Conservation (phyloP, 2,329 filamentous ascomycete species). For the Rhinocladiella mackenziei region DNA sequence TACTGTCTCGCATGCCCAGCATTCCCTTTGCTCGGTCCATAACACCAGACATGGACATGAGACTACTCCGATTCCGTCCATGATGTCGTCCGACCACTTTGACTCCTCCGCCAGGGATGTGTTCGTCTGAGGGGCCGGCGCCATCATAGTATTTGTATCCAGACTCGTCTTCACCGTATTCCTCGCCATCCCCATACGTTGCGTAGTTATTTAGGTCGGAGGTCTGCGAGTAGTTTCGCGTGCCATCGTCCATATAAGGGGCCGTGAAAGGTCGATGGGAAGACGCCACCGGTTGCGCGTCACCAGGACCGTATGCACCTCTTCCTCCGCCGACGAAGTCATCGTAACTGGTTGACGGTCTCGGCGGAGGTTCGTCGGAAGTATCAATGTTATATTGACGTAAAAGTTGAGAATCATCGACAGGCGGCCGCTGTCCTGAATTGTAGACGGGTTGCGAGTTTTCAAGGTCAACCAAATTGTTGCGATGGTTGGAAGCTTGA, state of each 20-base stretch:
- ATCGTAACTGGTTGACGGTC: conserved; percentile 90
- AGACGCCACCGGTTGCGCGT: conserved; percentile 34
- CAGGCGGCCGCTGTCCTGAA: conserved; percentile 70
- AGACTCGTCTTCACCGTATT: conserved; percentile 74
- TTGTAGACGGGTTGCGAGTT: conserved; percentile 55
- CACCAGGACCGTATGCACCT: conserved; percentile 18
- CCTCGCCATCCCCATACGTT: conserved; percentile 84
- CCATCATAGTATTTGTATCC: conserved; percentile 68
- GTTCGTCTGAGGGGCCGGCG: conserved; percentile 56
- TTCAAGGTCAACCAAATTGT: conserved; percentile 43
- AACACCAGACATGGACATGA: conserved; percentile 78
- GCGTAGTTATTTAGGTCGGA: conserved; percentile 84
- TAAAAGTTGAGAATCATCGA: conserved; percentile 76
- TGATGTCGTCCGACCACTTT: conserved; percentile 25
- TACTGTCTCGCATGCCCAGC: conserved; percentile 72
- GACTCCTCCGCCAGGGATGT: conserved; percentile 41
- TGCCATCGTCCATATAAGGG: conserved; percentile 34
- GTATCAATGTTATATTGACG: conserved; percentile 69
- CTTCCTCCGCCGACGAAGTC: conserved; percentile 71
- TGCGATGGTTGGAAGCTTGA: conserved; percentile 31
- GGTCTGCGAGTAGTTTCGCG: conserved; percentile 63
- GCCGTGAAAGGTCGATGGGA: conserved; percentile 34
- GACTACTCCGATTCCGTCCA: conserved; percentile 73
- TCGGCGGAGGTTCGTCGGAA: conserved; percentile 58
- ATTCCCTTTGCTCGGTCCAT: conserved; percentile 84